Evolutionary conservation across 179 eudicot species (phyloP).

Genomic region (Sideroxylon spinosum): DNA sequence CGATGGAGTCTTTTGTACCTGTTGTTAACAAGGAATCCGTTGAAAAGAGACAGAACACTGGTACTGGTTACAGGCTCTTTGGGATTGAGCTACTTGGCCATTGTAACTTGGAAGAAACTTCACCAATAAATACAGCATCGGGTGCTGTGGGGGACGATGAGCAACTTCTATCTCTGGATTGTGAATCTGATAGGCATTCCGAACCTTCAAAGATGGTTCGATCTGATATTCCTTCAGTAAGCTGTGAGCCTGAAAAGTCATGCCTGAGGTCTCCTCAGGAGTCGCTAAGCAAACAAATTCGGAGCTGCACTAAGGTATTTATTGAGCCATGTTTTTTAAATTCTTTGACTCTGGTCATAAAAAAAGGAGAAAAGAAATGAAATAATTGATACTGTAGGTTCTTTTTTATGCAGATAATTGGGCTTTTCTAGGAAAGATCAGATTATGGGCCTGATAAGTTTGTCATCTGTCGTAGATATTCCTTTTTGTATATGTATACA

Average conservation of each 20-base stretch:
- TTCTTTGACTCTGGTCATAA: no score
- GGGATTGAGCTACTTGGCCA: slow-evolving; percentile 67
- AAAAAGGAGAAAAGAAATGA: no score
- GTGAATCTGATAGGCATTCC: slow-evolving; percentile 54
- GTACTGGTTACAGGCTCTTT: slow-evolving; percentile 68
- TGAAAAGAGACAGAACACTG: slow-evolving; percentile 52
- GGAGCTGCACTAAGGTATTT: slow-evolving; percentile 90
- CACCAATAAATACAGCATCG: slow-evolving; percentile 24
- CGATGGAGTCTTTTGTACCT: slow-evolving; percentile 47
- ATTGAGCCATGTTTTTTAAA: not conserved
- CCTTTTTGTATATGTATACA: no score
- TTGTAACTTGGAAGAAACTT: slow-evolving; percentile 37
- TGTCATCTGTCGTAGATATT: no score
- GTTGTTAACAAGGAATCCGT: slow-evolving; percentile 37
- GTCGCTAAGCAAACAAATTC: slow-evolving; percentile 59
- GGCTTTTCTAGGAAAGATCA: no score
- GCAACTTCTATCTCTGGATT: slow-evolving; percentile 45
- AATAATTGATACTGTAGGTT: no score
- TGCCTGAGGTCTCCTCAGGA: slow-evolving; percentile 51
- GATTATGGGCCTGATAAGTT: no score
- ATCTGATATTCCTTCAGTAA: slow-evolving; percentile 54
- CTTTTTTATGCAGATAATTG: no score
- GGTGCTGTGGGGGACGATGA: slow-evolving; percentile 37
- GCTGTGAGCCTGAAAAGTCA: slow-evolving; percentile 72
- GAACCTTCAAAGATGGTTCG: slow-evolving; percentile 49